These are phyloP conservation scores for Parafenestella ontariensis DNA, from an alignment of 2,329 filamentous ascomycete genomes.

Conservation along the genomic window DNA sequence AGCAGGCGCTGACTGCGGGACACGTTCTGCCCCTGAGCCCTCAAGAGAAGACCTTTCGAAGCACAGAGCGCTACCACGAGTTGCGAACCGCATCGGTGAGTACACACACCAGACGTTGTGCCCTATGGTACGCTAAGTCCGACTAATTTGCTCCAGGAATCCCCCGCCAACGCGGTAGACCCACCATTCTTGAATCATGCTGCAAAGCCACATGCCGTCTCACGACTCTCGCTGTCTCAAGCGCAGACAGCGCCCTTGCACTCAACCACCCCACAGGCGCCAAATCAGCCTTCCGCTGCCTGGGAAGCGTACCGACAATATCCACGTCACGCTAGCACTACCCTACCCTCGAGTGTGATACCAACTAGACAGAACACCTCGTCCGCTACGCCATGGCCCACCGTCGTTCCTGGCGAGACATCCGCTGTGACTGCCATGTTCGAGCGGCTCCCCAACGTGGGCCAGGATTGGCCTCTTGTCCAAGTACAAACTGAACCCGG, in stretches of 20 bases:
- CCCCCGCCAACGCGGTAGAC: constrained; percentile 26
- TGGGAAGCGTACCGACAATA: constrained; percentile 29
- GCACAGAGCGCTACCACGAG: constrained; percentile 24
- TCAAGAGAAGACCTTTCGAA: constrained; percentile 15
- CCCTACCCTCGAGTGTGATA: constrained; percentile 15
- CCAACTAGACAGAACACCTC: constrained; percentile 17
- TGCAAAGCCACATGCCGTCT: constrained; percentile 27
- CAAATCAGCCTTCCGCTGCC: constrained; percentile 21
- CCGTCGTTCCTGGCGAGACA: constrained; percentile 12
- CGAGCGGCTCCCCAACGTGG: constrained; percentile 19
- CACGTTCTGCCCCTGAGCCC: constrained; percentile 9
- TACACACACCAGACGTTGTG: constrained; percentile 17
- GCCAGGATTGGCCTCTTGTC: constrained; percentile 27
- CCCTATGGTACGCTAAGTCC: constrained; percentile 16
- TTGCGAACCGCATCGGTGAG: constrained; percentile 31
- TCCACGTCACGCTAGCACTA: constrained; percentile 18
- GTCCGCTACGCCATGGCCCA: constrained; percentile 25
- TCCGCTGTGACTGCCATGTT: constrained; percentile 18
- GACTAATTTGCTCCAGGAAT: constrained; percentile 31
- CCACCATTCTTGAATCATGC: constrained; percentile 31
- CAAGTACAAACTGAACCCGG: constrained; percentile 18
- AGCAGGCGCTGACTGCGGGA: constrained; percentile 3
- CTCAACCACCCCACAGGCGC: constrained; percentile 18
- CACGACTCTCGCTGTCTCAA: constrained; percentile 28
- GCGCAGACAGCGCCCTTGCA: constrained; percentile 21